phyloP scores from a whole-genome alignment of 116 monocot genomes.

The Posidonia oceanica region DNA sequence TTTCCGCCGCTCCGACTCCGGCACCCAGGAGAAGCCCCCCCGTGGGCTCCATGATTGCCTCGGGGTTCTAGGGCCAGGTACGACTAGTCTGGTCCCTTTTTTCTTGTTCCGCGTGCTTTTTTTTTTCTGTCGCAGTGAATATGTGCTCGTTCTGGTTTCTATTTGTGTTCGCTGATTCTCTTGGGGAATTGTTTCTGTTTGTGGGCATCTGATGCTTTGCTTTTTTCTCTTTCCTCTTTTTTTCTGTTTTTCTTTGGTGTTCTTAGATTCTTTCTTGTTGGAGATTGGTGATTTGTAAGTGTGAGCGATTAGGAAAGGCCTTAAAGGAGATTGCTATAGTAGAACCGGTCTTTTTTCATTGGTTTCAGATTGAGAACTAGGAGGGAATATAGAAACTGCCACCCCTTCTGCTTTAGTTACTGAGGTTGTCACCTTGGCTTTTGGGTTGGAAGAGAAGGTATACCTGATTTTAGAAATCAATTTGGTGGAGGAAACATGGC shows the following conservation, averaged over 20 bases:
- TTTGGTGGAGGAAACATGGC: no score
- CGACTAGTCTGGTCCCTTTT: neutral
- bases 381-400: no score
- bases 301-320: neutral
- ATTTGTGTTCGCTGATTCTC: neutral
- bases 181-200: neutral
- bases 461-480: no score
- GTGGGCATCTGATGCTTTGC: neutral
- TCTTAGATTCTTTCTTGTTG: neutral
- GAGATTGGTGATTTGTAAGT: neutral
- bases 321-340: neutral
- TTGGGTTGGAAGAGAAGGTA: no score
- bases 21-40: conserved; percentile 26
- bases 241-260: neutral
- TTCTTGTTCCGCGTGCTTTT: neutral
- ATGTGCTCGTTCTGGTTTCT: neutral
- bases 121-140: neutral
- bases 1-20: conserved; percentile 26
- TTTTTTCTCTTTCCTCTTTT: neutral
- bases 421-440: no score
- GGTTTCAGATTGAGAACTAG: no score
- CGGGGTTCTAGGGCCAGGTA: conserved; percentile 42
- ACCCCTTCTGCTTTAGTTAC: no score
- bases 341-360: no score
- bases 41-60: conserved; percentile 61